Percentiles rank a stretch among this genome's conserved stretches.
These are phyloP conservation scores for Neurospora sp. DNA, from an alignment of 495 filamentous ascomycete genomes.

Conservation along the genomic window DNA sequence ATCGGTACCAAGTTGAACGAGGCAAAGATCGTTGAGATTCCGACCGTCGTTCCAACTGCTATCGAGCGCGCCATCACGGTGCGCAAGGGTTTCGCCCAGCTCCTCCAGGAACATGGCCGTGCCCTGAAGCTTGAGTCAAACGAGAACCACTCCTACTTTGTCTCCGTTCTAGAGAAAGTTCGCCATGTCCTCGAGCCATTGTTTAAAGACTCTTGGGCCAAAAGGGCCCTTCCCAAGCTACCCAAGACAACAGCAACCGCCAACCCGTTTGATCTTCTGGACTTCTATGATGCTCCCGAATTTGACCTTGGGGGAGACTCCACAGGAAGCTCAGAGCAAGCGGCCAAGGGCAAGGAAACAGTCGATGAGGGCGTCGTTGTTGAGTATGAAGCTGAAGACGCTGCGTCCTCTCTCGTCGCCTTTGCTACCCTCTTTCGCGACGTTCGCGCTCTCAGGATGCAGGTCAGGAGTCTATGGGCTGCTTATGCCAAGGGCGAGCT, in stretches of 20 bases:
- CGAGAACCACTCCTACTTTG: neutral
- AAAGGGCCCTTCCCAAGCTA: neutral
- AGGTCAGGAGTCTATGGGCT: neutral
- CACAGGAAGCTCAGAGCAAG: neutral
- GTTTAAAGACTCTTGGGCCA: neutral
- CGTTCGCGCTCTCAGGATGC: neutral
- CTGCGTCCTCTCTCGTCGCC: neutral
- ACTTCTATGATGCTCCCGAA: neutral
- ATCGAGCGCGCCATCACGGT: neutral
- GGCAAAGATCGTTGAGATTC: neutral
- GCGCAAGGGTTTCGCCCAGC: neutral
- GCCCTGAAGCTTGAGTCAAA: neutral
- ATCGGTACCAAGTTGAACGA: neutral
- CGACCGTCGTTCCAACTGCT: neutral
- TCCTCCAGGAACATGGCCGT: neutral
- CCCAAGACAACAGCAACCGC: neutral
- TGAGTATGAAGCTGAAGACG: neutral
- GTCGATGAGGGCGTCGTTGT: neutral
- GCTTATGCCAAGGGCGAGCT: neutral
- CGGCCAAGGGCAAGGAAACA: neutral
- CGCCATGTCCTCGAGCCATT: neutral
- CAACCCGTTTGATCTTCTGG: slow-evolving; percentile 2
- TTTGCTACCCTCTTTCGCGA: slow-evolving; percentile 1
- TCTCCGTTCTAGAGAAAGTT: neutral
- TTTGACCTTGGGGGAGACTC: neutral